Evolutionary conservation across 2,329 filamentous ascomycete species (phyloP), one percentile per base, ranked within the genome.

Genomic region (Pezicula radicicola): DNA sequence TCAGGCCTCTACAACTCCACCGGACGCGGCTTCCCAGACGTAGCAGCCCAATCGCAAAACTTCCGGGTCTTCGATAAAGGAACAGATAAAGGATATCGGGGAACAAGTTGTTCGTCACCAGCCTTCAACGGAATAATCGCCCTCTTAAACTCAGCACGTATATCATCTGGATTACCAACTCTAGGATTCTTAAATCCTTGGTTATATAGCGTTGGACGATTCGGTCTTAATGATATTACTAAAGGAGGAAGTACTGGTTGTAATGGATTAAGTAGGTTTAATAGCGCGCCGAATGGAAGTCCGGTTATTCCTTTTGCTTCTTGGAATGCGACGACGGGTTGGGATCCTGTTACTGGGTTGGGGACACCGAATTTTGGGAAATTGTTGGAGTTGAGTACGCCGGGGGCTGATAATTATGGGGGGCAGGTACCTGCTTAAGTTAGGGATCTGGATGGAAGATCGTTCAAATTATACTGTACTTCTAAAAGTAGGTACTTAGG

Each of bases 11-110:
- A 72, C 66, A 71, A 74, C 64, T 64, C 68, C 27, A 63, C 62
- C 4, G 78, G 77, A 3, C 73, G 77, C 25, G 78, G 66, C 1
- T 79, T 78, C 62, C 78, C 78, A 3, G 78, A 80, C 59, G 67
- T 80, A 19, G 49, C 49, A 6, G 49, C 49, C 5, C 43, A 33
- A 13, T 4, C 30, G 30, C 30, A 33, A 7, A 33, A 33, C 30
- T 33, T 10, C 30, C 30, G 30, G 7, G 30, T 33, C 30, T 2
- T 33, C 30, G 30, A 33, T 5, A 2, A 33, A 33, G 30, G 30
- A 33, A 2, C 10, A 9, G 30, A 33, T 33, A 33, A 33, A 12
- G 30, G 30, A 33, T 33, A 33, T 13, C 30, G 30, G 9, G 30
- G 30, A 10, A 33, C 30, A 1, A 33, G 30, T 33, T 33, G 30